Base-by-base conservation (phyloP, 2,329 filamentous ascomycete species). In the Decorospora gaudefroyi region DNA sequence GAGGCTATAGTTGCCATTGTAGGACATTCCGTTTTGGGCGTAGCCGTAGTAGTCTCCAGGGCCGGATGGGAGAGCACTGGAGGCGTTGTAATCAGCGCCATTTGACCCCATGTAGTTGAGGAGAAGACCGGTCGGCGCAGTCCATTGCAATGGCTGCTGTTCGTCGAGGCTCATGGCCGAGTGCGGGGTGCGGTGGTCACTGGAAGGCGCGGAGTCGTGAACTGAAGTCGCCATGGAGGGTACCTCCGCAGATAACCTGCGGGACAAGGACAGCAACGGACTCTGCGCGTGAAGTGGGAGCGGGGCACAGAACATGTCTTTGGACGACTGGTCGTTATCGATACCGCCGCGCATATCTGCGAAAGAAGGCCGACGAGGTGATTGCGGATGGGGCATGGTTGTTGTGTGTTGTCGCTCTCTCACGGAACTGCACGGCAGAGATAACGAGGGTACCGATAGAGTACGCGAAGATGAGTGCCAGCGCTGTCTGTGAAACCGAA, bases 381-480 rank as follows among this genome's bases (percentile, higher is more conserved):
- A 63, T 39, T 55, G 55, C 35, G 58, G 52, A 46, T 55, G 61
- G 56, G 56, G 55, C 68, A 69, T 69, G 26, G 47, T 49, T 43
- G 52, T 57, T 61, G 57, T 61, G 57, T 54, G 61, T 49, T 62
- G 62, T 57, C 54, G 56, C 23, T 27, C 42, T 53, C 49, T 56
- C 46, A 55, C 55, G 37, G 51, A 56, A 17, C 46, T 51, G 18
- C 38, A 42, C 18, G 37, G 34, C 33, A 40, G 35, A 39, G 41
- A 31, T 18, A 33, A 32, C 28, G 51, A 54, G 42, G 41, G 55
- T 62, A 53, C 61, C 35, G 47, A 46, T 34, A 36, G 30, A 53
- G 46, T 41, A 53, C 37, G 44, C 43, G 46, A 51, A 49, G 54
- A 43, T 38, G 47, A 47, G 42, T 60, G 62, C 61, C 65, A 69